Percentiles rank a stretch among this genome's conserved stretches.
These are phyloP conservation scores for Pyrenochaeta sp. DNA, from an alignment of 2,329 filamentous ascomycete species.

Conservation along the genomic window DNA sequence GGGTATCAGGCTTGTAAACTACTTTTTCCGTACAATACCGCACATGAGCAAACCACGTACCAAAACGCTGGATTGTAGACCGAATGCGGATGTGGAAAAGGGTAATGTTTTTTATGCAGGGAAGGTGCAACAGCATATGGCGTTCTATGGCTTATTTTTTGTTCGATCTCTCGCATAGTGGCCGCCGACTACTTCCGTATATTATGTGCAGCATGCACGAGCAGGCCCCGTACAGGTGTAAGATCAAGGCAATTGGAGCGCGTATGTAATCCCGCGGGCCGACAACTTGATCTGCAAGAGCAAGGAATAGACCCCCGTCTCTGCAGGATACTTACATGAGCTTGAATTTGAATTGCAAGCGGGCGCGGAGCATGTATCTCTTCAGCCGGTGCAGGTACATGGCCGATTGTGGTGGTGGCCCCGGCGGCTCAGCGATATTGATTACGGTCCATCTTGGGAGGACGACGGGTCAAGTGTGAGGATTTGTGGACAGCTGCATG, in stretches of 20 bases:
- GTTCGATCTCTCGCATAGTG: slow-evolving; percentile 42
- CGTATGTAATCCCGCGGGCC: slow-evolving; percentile 45
- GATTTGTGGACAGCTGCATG: too few species aligned
- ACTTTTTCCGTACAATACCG: not conserved
- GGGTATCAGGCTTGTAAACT: not conserved
- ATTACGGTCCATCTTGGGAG: slow-evolving; percentile 38
- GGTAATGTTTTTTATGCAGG: slow-evolving; percentile 27
- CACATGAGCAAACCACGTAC: not conserved
- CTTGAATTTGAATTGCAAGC: slow-evolving; percentile 40
- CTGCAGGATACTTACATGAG: slow-evolving; percentile 36
- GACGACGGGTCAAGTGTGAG: slow-evolving; percentile 22
- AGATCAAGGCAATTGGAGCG: slow-evolving; percentile 33
- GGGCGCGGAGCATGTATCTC: slow-evolving; percentile 42
- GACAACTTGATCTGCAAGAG: slow-evolving; percentile 48
- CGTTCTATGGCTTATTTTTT: slow-evolving; percentile 20
- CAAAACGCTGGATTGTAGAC: slow-evolving; percentile 7
- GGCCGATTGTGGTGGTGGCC: slow-evolving; percentile 23
- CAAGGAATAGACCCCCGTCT: slow-evolving; percentile 43
- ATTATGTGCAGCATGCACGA: slow-evolving; percentile 38
- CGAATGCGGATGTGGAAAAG: too few species aligned
- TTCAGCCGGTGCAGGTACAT: slow-evolving; percentile 49
- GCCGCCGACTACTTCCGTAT: slow-evolving; percentile 33
- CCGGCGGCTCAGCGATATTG: slow-evolving; percentile 41
- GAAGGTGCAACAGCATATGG: slow-evolving; percentile 24
- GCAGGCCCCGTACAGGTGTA: slow-evolving; percentile 32